Percentiles rank a stretch among this genome's conserved stretches.
These are phyloP conservation scores for Diacronema lutheri DNA, from an alignment of 78 protist species.

Conservation along the genomic window DNA sequence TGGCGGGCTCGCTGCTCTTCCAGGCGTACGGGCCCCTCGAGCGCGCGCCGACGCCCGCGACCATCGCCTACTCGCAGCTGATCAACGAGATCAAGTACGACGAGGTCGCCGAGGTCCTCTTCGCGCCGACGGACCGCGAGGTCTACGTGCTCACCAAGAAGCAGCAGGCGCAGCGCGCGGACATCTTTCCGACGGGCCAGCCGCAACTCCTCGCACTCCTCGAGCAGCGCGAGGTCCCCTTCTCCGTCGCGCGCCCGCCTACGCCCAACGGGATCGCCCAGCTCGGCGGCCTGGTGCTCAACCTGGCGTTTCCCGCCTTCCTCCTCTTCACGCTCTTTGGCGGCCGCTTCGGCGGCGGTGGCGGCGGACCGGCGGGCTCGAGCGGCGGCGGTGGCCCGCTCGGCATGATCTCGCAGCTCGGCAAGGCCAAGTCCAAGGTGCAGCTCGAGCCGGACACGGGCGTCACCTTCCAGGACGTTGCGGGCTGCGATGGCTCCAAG, in stretches of 20 bases:
- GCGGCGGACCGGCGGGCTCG: neutral
- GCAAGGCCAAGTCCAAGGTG: slow-evolving; percentile 26
- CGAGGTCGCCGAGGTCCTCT: too few species aligned
- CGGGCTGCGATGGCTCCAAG: slow-evolving; percentile 50
- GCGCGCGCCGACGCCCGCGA: too few species aligned
- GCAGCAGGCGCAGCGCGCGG: too few species aligned
- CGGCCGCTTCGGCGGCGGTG: neutral
- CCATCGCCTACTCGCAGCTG: too few species aligned
- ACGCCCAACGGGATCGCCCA: neutral
- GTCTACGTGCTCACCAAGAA: too few species aligned
- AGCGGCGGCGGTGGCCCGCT: neutral
- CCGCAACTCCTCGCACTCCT: neutral
- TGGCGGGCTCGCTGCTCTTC: too few species aligned
- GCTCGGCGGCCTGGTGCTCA: neutral
- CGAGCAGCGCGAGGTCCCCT: neutral
- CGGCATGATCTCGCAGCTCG: too few species aligned
- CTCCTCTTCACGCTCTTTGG: neutral
- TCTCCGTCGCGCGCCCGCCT: neutral
- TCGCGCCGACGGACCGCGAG: too few species aligned
- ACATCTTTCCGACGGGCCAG: too few species aligned
- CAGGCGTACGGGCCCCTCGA: too few species aligned
- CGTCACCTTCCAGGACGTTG: slow-evolving; percentile 37
- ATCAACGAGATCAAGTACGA: too few species aligned
- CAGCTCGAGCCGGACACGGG: slow-evolving; percentile 59
- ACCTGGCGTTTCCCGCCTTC: neutral